Percentiles rank a stretch among this genome's conserved stretches.
Conservation (phyloP, 2,329 filamentous ascomycete species). For the Neonectria sp. region DNA sequence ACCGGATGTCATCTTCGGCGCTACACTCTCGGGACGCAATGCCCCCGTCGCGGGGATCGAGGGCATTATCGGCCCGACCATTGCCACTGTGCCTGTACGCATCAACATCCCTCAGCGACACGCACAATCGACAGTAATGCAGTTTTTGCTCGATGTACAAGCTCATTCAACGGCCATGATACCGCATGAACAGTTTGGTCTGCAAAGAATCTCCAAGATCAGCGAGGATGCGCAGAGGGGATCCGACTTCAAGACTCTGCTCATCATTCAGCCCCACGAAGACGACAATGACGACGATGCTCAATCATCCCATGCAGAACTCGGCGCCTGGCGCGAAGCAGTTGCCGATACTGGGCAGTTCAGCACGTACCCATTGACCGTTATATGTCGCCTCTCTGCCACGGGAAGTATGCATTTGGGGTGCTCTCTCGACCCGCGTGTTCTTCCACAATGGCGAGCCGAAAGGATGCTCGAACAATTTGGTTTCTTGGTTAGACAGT, state of each 20-base stretch:
- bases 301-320: not conserved
- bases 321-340: slow-evolving; percentile 18
- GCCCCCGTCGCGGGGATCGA: slow-evolving; percentile 44
- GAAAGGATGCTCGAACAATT: slow-evolving; percentile 16
- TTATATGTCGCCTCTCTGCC: slow-evolving; percentile 17
- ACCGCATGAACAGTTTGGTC: slow-evolving; percentile 32
- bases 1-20: slow-evolving; percentile 50
- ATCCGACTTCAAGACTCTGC: slow-evolving; percentile 26
- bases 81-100: slow-evolving; percentile 47
- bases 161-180: slow-evolving; percentile 31
- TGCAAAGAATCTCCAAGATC: slow-evolving; percentile 30
- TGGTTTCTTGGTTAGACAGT: slow-evolving; percentile 10
- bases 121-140: not conserved
- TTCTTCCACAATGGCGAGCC: slow-evolving; percentile 24
- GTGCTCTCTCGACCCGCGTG: slow-evolving; percentile 18
- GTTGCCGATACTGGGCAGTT: slow-evolving; percentile 1
- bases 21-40: slow-evolving; percentile 43
- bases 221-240: slow-evolving; percentile 1
- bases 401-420: slow-evolving; percentile 17
- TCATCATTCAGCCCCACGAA: slow-evolving; percentile 30
- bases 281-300: slow-evolving; percentile 6
- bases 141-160: slow-evolving; percentile 59
- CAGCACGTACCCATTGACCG: slow-evolving; percentile 25
- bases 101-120: slow-evolving; percentile 29
- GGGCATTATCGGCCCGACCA: slow-evolving; percentile 44